phyloP scores from a whole-genome alignment of 371 early-diverging fungal genomes.

The Mucor saturninus region DNA sequence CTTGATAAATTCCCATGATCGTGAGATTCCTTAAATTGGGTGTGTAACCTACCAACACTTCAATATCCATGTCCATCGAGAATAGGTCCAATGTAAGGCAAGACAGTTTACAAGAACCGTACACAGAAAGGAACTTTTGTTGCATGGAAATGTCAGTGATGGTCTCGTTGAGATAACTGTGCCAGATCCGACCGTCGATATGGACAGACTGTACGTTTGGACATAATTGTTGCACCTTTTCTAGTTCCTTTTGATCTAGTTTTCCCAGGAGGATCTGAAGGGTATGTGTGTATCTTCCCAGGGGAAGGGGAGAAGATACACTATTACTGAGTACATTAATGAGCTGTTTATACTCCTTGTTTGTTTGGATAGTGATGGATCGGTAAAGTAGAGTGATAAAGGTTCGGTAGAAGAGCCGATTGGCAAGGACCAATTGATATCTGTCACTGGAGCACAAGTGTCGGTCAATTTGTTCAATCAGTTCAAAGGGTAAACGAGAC shows the following conservation, averaged over 20 bases:
- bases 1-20: slow-evolving; percentile 15
- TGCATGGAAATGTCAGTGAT: too few species aligned
- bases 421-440: slow-evolving; percentile 8
- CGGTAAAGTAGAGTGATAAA: slow-evolving; percentile 19
- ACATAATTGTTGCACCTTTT: slow-evolving; percentile 2
- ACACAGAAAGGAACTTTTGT: slow-evolving; percentile 3
- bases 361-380: slow-evolving; percentile 6
- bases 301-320: neutral
- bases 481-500: slow-evolving; percentile 19
- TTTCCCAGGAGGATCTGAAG: slow-evolving; percentile 10
- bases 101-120: slow-evolving; percentile 13
- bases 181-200: slow-evolving; percentile 23
- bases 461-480: slow-evolving; percentile 15
- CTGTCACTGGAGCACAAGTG: slow-evolving; percentile 8
- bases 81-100: slow-evolving; percentile 15
- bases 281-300: slow-evolving; percentile 13
- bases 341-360: slow-evolving; percentile 17
- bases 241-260: slow-evolving; percentile 14
- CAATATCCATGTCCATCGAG: neutral
- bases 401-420: slow-evolving; percentile 3
- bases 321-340: neutral
- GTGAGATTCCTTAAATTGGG: slow-evolving; percentile 18
- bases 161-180: neutral
- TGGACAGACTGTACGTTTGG: slow-evolving; percentile 19
- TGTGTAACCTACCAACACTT: slow-evolving; percentile 13